Conservation (phyloP, 208 protist genomes). For the Crithidia bombi region DNA sequence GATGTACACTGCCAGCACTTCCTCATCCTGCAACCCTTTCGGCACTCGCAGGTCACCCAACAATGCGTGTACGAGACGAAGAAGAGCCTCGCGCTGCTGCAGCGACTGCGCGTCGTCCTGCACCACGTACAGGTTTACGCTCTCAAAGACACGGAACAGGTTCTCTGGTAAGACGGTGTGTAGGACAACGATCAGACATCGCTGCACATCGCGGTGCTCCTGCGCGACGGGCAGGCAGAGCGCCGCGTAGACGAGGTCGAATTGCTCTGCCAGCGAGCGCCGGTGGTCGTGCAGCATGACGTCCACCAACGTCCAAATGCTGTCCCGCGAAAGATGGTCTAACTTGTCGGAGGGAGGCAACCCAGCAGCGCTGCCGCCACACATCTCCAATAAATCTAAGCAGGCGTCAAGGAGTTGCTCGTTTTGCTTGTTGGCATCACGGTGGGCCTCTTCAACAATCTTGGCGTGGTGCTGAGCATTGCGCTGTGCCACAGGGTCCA, state of each 20-base stretch:
- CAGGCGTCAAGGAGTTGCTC: constrained; percentile 76
- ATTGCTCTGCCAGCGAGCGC: constrained; percentile 62
- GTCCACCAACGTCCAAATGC: constrained; percentile 45
- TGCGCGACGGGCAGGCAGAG: constrained; percentile 65
- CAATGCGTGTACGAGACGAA: constrained; percentile 57
- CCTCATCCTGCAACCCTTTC: constrained; percentile 54
- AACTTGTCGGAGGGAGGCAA: constrained; percentile 3
- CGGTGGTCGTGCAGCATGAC: constrained; percentile 63
- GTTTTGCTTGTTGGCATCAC: constrained; percentile 54
- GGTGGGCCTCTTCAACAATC: constrained; percentile 49
- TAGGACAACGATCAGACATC: constrained; percentile 67
- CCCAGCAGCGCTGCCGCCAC: constrained; percentile 31
- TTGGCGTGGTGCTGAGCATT: constrained; percentile 42
- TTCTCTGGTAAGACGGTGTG: constrained; percentile 63
- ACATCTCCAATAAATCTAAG: constrained; percentile 70
- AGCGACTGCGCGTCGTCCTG: constrained; percentile 34
- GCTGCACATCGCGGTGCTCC: constrained; percentile 50
- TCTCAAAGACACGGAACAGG: constrained; percentile 79
- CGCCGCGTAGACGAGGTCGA: constrained; percentile 77
- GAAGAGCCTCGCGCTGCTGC: constrained; percentile 36
- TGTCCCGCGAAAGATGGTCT: constrained; percentile 9
- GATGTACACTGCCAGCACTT: constrained; percentile 70
- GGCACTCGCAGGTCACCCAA: constrained; percentile 51
- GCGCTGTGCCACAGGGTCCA: constrained; percentile 7
- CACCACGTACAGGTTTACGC: constrained; percentile 47